A percentile compares a stretch with the other conserved stretches of the same genome.
These are phyloP conservation scores for Symbiodinium pilosum DNA, from an alignment of 73 alveolate genomes.

Conservation along the genomic window DNA sequence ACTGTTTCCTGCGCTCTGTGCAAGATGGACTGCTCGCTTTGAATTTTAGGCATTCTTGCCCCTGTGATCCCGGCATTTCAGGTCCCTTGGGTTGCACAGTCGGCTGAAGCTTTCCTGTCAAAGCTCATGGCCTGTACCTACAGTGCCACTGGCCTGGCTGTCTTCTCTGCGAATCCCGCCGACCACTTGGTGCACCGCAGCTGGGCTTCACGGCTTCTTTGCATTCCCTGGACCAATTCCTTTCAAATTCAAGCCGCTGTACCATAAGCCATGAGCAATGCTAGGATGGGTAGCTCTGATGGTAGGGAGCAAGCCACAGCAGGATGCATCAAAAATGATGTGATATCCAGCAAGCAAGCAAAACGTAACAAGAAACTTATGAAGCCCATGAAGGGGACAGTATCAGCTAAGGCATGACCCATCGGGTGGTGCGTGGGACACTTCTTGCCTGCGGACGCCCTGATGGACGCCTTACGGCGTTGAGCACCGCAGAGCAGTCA, in stretches of 20 bases:
- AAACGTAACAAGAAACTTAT: too few species aligned
- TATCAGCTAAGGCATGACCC: conserved; percentile 68
- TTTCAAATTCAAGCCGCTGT: too few species aligned
- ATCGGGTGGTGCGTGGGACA: conserved; percentile 67
- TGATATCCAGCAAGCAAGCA: too few species aligned
- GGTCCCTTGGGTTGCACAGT: conserved; percentile 83
- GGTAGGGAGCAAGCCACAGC: too few species aligned
- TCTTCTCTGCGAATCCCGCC: conserved; percentile 60
- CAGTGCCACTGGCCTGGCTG: conserved; percentile 37
- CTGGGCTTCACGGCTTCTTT: too few species aligned
- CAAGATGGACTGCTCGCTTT: too few species aligned
- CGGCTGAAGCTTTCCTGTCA: conserved; percentile 19
- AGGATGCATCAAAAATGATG: too few species aligned
- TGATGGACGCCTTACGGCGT: conserved; percentile 41
- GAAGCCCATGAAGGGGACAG: too few species aligned
- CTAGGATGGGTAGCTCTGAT: not conserved
- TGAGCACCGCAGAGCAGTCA: conserved; percentile 59
- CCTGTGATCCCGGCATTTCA: too few species aligned
- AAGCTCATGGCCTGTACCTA: conserved; percentile 56
- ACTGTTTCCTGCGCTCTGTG: too few species aligned
- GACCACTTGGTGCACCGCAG: conserved; percentile 74
- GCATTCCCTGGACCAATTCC: too few species aligned
- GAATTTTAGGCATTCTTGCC: too few species aligned
- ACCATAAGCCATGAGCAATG: not conserved
- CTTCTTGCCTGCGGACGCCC: conserved; percentile 71